A percentile compares a stretch with the other conserved stretches of the same genome.
Conservation (phyloP, 306 rosid genomes). For the Luffa aegyptiaca region DNA sequence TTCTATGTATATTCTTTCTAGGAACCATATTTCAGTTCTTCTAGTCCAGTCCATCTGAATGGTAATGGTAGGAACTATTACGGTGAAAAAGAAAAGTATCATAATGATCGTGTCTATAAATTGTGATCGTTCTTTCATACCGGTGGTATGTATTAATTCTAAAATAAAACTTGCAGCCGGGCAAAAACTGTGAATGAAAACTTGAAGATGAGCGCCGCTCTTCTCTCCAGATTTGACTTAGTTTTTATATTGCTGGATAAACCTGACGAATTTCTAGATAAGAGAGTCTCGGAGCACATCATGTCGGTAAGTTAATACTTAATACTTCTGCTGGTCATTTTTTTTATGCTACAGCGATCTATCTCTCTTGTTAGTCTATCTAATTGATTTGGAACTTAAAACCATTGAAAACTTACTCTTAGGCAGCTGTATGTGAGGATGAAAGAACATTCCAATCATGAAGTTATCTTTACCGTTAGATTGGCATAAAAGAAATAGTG, state of each 20-base stretch:
- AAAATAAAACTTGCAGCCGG: conserved; percentile 50
- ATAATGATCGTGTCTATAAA: conserved; percentile 10
- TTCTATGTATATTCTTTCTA: neutral
- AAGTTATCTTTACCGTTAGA: neutral
- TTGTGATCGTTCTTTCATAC: conserved; percentile 11
- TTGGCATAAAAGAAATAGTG: neutral
- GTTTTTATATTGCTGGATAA: conserved; percentile 93
- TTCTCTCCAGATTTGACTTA: conserved; percentile 84
- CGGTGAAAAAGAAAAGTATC: neutral
- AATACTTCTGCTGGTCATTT: neutral
- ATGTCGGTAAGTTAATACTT: conserved; percentile 66
- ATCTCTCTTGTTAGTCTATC: neutral
- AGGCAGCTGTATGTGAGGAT: neutral
- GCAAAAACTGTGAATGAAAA: conserved; percentile 97
- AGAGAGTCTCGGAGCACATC: conserved; percentile 87
- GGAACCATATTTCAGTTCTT: neutral
- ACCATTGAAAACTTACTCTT: neutral
- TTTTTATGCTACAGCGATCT: neutral
- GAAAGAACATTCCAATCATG: neutral
- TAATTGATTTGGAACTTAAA: neutral
- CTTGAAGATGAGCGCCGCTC: conserved; percentile 84
- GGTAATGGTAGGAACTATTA: neutral
- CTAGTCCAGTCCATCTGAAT: neutral
- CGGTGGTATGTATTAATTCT: conserved; percentile 11
- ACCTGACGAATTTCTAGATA: conserved; percentile 89